Base-by-base conservation (phyloP, 768 basidiomycete species). In the Auriculariales sp. region DNA sequence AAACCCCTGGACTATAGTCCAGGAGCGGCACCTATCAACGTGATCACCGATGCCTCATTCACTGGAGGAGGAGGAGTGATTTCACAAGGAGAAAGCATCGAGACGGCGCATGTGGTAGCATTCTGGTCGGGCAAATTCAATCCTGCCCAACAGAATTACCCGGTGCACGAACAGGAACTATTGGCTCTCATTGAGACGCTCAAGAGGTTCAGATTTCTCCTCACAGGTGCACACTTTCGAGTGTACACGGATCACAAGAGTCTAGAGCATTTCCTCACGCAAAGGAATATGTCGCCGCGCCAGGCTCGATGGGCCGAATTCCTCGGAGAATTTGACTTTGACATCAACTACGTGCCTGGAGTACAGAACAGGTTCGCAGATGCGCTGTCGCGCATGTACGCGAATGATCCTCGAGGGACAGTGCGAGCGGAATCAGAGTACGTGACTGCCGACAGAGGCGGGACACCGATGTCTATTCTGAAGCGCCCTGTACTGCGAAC, bases 151-250 rank as follows among this genome's bases (percentile, higher is more conserved):
- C 65, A 66, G 19, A 69, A 69, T 33, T 70, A 71, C 42, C 62
- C 66, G 19, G 66, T 68, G 0, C 66, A 67, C 47, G 68, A 70
- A 53, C 56, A 64, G 6, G 70, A 72, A 42, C 56, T 70, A 55
- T 48, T 71, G 0, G 65, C 64, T 0, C 62, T 65, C 0, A 56
- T 73, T 0, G 67, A 71, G 36, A 28, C 52, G 2, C 34, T 55
- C 11, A 54, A 54, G 14, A 3, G 50, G 11, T 51, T 51, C 46
- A 46, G 55, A 53, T 14, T 65, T 35, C 53, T 66, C 1, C 39
- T 70, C 1, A 62, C 60, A 28, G 70, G 68, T 0, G 54, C 49
- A 0, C 39, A 32, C 0, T 69, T 70, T 30, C 39, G 39, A 0
- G 64, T 64, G 57, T 27, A 59, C 2, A 68, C 63, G 0, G 67